Conservation (phyloP, 2,329 filamentous ascomycete species). For the Alternaria gansuensis region DNA sequence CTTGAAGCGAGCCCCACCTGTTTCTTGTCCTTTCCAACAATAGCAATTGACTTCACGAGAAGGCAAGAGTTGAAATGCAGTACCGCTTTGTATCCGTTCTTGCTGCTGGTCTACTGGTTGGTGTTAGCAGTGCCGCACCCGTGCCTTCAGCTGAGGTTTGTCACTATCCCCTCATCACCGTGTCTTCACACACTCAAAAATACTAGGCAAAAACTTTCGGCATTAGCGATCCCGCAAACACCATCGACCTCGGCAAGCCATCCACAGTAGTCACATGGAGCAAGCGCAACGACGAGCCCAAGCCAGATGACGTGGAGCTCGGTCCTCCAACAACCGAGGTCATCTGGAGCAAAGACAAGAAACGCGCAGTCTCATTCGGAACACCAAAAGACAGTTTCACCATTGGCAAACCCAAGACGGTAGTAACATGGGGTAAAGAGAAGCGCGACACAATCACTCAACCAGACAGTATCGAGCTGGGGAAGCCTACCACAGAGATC, state of each 20-base stretch:
- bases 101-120: slow-evolving; percentile 36
- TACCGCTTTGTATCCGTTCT: slow-evolving; percentile 41
- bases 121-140: slow-evolving; percentile 35
- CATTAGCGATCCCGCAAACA: slow-evolving; percentile 14
- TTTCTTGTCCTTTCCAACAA: neutral
- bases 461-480: neutral
- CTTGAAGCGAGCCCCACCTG: slow-evolving; percentile 10
- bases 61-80: slow-evolving; percentile 30
- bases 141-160: slow-evolving; percentile 36
- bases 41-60: neutral
- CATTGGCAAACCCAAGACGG: slow-evolving; percentile 6
- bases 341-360: slow-evolving; percentile 33
- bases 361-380: neutral
- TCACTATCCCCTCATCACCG: neutral
- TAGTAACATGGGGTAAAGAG: slow-evolving; percentile 11
- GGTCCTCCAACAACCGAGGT: slow-evolving; percentile 28
- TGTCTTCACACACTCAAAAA: neutral
- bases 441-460: neutral
- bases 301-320: slow-evolving; percentile 25
- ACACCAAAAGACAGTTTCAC: slow-evolving; percentile 14
- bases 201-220: slow-evolving; percentile 14
- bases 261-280: slow-evolving; percentile 29
- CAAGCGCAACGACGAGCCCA: slow-evolving; percentile 13
- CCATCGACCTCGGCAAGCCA: slow-evolving; percentile 31
- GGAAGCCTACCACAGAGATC: slow-evolving; percentile 8